Conservation (phyloP, 345 rosid genomes). For the Heritiera fomes region DNA sequence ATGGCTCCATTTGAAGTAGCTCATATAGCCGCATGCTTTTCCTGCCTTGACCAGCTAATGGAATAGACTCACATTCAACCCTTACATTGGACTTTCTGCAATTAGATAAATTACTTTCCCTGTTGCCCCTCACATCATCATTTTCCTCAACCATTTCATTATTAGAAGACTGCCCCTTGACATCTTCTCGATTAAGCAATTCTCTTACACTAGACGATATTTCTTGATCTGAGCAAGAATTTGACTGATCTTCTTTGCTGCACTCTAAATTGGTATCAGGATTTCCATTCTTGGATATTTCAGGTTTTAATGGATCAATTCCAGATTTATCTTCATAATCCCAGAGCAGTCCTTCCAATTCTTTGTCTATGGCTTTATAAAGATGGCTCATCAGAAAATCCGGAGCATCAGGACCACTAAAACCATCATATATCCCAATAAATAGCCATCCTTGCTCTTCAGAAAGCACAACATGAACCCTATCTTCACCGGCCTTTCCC, state of each 20-base stretch:
- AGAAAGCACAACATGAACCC: conserved; percentile 96
- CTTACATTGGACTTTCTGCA: conserved; percentile 29
- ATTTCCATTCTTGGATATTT: conserved; percentile 27
- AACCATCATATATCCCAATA: conserved; percentile 98
- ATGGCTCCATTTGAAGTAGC: conserved; percentile 76
- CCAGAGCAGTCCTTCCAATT: conserved; percentile 93
- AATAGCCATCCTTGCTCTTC: conserved; percentile 98
- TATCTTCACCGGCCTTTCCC: conserved; percentile 98
- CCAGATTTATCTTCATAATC: conserved; percentile 62
- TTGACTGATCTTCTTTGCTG: conserved; percentile 31
- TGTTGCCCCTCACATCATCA: conserved; percentile 33
- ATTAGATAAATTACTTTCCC: conserved; percentile 28
- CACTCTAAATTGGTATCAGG: conserved; percentile 29
- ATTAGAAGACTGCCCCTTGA: conserved; percentile 37
- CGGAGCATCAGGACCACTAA: conserved; percentile 98
- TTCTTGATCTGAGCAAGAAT: conserved; percentile 36
- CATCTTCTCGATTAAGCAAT: conserved; percentile 37
- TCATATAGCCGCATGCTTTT: conserved; percentile 85
- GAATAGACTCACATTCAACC: conserved; percentile 36
- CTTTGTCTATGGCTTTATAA: conserved; percentile 82
- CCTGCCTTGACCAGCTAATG: conserved; percentile 53
- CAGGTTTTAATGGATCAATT: conserved; percentile 40
- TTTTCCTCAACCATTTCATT: conserved; percentile 54
- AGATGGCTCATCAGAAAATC: conserved; percentile 90
- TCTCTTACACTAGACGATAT: conserved; percentile 36